A percentile compares a stretch with the other conserved stretches of the same genome.
Evolutionary conservation across 176 grass and related monocot species (phyloP).

Genomic region (Puya raimondii): DNA sequence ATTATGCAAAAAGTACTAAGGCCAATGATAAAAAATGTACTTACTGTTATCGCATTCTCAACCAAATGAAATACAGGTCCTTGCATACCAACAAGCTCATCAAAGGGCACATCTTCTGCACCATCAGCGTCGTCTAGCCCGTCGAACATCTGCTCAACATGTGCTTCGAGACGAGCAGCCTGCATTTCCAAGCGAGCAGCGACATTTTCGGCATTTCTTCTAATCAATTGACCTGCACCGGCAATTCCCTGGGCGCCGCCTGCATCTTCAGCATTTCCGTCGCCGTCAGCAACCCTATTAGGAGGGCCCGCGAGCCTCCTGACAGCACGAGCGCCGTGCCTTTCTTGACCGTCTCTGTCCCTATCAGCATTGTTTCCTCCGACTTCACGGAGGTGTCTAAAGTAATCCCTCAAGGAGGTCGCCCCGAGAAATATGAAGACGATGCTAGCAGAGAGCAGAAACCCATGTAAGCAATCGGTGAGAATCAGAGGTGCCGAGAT

Average conservation of each 20-base stretch:
- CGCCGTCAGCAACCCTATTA: slow-evolving; percentile 54
- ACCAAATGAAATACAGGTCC: slow-evolving; percentile 98
- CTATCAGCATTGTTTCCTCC: slow-evolving; percentile 85
- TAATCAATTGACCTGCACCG: slow-evolving; percentile 73
- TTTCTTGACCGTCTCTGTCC: slow-evolving; percentile 71
- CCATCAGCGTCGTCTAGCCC: slow-evolving; percentile 97
- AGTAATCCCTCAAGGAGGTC: slow-evolving; percentile 91
- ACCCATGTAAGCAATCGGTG: slow-evolving; percentile 90
- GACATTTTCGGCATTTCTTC: slow-evolving; percentile 96
- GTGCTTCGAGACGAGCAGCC: slow-evolving; percentile 70
- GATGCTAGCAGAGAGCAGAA: slow-evolving; percentile 93
- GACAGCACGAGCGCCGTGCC: slow-evolving; percentile 88
- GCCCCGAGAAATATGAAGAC: slow-evolving; percentile 99
- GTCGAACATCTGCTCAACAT: slow-evolving; percentile 99
- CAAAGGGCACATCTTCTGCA: slow-evolving; percentile 96
- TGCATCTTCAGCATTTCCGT: slow-evolving; percentile 60
- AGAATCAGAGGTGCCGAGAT: slow-evolving; percentile 79
- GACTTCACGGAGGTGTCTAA: slow-evolving; percentile 88
- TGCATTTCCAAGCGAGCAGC: slow-evolving; percentile 77
- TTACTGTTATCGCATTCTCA: slow-evolving; percentile 97
- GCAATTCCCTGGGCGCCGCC: slow-evolving; percentile 65
- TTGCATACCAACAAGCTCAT: slow-evolving; percentile 98
- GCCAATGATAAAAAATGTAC: slow-evolving; percentile 12
- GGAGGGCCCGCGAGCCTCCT: slow-evolving; percentile 71
- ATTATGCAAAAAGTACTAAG: no score